A percentile compares a stretch with the other conserved stretches of the same genome.
Evolutionary conservation across 2,329 filamentous ascomycete species (phyloP).

Genomic region (Cladosporium sp.): DNA sequence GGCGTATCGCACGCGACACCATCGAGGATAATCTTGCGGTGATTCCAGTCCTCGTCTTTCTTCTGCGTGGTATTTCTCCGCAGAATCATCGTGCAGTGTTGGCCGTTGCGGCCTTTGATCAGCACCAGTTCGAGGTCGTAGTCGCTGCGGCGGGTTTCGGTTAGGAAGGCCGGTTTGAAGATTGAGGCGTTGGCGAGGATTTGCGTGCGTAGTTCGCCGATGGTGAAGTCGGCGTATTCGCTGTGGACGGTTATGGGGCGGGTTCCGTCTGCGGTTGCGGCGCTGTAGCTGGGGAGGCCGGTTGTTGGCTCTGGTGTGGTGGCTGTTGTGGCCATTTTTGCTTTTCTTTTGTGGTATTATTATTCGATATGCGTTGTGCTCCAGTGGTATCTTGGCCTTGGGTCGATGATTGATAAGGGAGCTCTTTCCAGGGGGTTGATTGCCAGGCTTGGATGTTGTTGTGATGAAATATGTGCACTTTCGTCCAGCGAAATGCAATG

Average conservation of each 20-base stretch:
- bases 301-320: neutral
- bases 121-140: conserved; percentile 7
- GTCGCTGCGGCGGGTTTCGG: neutral
- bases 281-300: conserved; percentile 7
- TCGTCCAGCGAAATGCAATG: too few species aligned
- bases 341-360: neutral
- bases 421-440: too few species aligned
- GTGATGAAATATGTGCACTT: too few species aligned
- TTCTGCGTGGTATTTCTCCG: neutral
- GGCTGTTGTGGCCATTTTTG: neutral
- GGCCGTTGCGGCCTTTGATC: neutral
- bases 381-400: too few species aligned
- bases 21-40: conserved; percentile 3
- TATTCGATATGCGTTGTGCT: too few species aligned
- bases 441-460: too few species aligned
- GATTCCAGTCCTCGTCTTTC: neutral
- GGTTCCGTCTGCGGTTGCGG: neutral
- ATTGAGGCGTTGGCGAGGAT: conserved; percentile 11
- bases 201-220: conserved; percentile 4
- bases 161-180: conserved; percentile 5
- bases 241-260: neutral
- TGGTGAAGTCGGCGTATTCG: conserved; percentile 7
- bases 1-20: conserved; percentile 3
- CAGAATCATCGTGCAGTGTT: conserved; percentile 5
- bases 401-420: too few species aligned